Base-by-base conservation (phyloP, 768 basidiomycete species). In the Lactarius psammicola region DNA sequence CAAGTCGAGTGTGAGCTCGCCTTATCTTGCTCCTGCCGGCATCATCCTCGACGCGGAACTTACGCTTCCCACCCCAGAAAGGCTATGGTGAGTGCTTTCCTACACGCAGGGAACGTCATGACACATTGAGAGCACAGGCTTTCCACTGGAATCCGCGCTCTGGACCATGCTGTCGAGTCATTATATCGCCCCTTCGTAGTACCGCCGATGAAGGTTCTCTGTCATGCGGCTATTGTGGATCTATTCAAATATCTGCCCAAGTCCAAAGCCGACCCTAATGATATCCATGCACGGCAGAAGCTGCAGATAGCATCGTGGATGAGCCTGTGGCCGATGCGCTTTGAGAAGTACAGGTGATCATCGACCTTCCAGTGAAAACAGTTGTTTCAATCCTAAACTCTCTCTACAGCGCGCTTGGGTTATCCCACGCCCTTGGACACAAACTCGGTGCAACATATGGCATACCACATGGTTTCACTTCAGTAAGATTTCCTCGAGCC, bases 391-490 rank as follows among this genome's bases (percentile, higher is more conserved):
- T 53, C 53, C 11, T 38, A 18, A 6, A 5, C 31, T 36, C 15
- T 18, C 10, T 55, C 44, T 40, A 9, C 69, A 90, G 85, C 71
- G 75, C 88, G 6, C 71, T 89, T n/a, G 90, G 90, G 31, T 78
- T 92, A 23, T 92, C 90, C 31, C 91, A 93, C 75, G 77, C 85
- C 3, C 80, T 93, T 5, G 89, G 90, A 5, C 88, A 91, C 73
- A 85, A 81, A 71, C 80, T 90, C 13, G 90, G 90, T 3, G 89
- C 89, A 20, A 78, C 79, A 51, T 93, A 92, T 71, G 76, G 80
- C 59, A 91, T 94, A 63, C 88, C 90, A 26, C 90, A 94, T 73
- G 91, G 91, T 10, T 88, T 91, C 67, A 92, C 91, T 4, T 91
- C 90, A 20, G 89, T 89, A 67, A 75, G 84, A 71, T 20, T 5